Evolutionary conservation across 2,329 filamentous ascomycete species (phyloP).

Genomic region (Fusarium phyllophilum): DNA sequence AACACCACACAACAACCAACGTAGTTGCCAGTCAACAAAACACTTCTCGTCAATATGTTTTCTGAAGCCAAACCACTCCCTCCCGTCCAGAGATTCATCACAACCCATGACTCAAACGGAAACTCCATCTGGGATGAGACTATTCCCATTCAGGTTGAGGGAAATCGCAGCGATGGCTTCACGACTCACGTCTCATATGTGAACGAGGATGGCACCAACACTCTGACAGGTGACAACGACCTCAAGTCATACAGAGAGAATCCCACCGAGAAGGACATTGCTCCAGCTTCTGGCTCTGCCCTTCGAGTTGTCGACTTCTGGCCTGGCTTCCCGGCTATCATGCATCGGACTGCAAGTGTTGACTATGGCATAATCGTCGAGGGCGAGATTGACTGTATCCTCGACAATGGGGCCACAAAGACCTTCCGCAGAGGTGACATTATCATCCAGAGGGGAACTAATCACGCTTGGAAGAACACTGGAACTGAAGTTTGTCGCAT

Average conservation of each 20-base stretch:
- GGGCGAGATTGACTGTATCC: conserved; percentile 36
- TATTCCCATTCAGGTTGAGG: conserved; percentile 23
- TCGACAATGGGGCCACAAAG: conserved; percentile 31
- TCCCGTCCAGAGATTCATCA: conserved; percentile 34
- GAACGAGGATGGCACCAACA: conserved; percentile 25
- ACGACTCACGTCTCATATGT: conserved; percentile 32
- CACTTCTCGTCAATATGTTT: conserved; percentile 10
- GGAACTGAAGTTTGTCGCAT: conserved; percentile 32
- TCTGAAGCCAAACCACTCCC: conserved; percentile 26
- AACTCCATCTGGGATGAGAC: conserved; percentile 33
- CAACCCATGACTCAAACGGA: conserved; percentile 32
- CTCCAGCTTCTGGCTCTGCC: conserved; percentile 29
- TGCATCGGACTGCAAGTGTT: conserved; percentile 40
- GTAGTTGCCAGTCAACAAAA: not conserved
- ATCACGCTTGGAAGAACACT: conserved; percentile 40
- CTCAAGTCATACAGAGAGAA: conserved; percentile 32
- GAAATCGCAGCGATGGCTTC: conserved; percentile 32
- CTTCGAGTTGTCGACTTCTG: conserved; percentile 39
- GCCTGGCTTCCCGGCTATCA: conserved; percentile 29
- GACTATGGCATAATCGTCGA: conserved; percentile 39
- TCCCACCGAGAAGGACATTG: conserved; percentile 28
- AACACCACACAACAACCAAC: not conserved
- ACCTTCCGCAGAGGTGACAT: conserved; percentile 36
- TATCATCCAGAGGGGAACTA: conserved; percentile 40
- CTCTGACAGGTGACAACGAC: conserved; percentile 27